Evolutionary conservation across 2,329 filamentous ascomycete species (phyloP).

Genomic region (Massarina eburnea): DNA sequence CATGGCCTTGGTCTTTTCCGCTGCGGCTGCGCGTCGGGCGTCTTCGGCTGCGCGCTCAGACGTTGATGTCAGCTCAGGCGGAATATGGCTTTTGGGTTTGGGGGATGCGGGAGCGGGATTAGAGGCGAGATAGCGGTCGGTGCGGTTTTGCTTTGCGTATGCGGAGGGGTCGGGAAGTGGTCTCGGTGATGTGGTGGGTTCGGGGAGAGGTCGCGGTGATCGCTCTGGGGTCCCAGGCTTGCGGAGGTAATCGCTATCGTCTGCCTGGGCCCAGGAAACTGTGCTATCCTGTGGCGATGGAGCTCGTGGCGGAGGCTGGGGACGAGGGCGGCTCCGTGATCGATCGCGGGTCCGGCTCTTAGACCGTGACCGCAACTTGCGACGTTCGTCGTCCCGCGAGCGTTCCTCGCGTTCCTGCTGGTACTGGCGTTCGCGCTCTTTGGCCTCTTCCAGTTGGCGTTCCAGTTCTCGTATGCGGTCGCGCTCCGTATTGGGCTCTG

Average conservation of each 20-base stretch:
- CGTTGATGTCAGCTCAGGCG: slow-evolving; percentile 58
- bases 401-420: slow-evolving; percentile 61
- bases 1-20: slow-evolving; percentile 62
- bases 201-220: slow-evolving; percentile 36
- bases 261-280: slow-evolving; percentile 64
- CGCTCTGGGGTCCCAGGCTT: slow-evolving; percentile 48
- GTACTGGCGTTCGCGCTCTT: slow-evolving; percentile 67
- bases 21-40: slow-evolving; percentile 59
- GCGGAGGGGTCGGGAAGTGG: slow-evolving; percentile 38
- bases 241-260: slow-evolving; percentile 66
- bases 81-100: slow-evolving; percentile 44
- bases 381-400: slow-evolving; percentile 39
- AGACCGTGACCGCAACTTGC: slow-evolving; percentile 41
- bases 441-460: slow-evolving; percentile 66
- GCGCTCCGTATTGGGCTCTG: slow-evolving; percentile 58
- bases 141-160: slow-evolving; percentile 48
- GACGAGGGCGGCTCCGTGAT: slow-evolving; percentile 38
- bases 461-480: slow-evolving; percentile 80
- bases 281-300: slow-evolving; percentile 53
- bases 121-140: slow-evolving; percentile 59
- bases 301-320: slow-evolving; percentile 38
- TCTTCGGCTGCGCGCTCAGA: slow-evolving; percentile 66
- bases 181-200: slow-evolving; percentile 33
- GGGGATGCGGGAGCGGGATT: slow-evolving; percentile 55
- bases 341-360: slow-evolving; percentile 39